A percentile compares a stretch with the other conserved stretches of the same genome.
Conservation (phyloP, 2,329 filamentous ascomycete genomes). For the Sphaerulina vaccinii region DNA sequence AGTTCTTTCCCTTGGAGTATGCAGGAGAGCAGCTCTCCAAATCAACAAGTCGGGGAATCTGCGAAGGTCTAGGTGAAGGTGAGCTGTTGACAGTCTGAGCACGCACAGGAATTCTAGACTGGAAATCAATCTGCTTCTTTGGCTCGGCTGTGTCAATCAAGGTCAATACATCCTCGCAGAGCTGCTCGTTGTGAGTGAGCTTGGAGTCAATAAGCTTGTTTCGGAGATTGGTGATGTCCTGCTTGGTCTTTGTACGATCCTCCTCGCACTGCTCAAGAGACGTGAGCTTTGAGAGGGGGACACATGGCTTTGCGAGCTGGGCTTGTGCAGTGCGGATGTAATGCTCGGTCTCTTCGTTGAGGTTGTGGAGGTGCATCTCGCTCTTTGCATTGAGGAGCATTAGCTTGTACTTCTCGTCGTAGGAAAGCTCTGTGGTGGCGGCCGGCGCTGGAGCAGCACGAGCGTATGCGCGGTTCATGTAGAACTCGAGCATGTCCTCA, state of each 20-base stretch:
- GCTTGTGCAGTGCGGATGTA: conserved; percentile 14
- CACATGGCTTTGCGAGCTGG: conserved; percentile 11
- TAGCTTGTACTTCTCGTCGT: neutral
- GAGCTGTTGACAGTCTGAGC: neutral
- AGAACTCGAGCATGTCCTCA: conserved; percentile 13
- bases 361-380: neutral
- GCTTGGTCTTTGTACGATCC: conserved; percentile 11
- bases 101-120: neutral
- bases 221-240: conserved; percentile 4
- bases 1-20: neutral
- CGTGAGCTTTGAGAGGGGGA: conserved; percentile 13
- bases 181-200: conserved; percentile 2
- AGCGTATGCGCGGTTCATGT: conserved; percentile 19
- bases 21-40: neutral
- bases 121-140: neutral
- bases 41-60: neutral
- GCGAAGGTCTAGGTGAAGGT: neutral
- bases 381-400: conserved; percentile 21
- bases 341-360: too few species aligned
- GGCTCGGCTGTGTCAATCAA: conserved; percentile 13
- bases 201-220: neutral
- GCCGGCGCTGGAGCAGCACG: conserved; percentile 3
- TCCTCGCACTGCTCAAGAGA: conserved; percentile 14
- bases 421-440: conserved; percentile 4
- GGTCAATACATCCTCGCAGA: conserved; percentile 11